Base-by-base conservation (phyloP, 139 green algal species). In the Asterochloris sp. region DNA sequence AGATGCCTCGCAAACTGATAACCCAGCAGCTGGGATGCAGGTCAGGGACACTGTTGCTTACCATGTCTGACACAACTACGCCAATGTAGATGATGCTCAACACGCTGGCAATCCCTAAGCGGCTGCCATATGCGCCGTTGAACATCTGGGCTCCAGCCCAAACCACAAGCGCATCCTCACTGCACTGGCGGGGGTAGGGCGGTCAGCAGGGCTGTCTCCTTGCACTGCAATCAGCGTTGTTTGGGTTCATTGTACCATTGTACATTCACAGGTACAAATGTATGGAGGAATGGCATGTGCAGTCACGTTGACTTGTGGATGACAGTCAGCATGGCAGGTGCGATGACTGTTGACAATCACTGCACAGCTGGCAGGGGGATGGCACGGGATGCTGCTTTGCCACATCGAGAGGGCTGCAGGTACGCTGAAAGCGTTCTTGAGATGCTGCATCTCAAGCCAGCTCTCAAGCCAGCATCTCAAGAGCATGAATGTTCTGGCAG, bases 151-250 rank as follows among this genome's bases (percentile, higher is more conserved):
- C 60, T 13, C 79, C 84, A 13, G 83, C 81, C 84, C 84, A 87
- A 0, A 83, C 75, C 62, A 87, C 84, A 21, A 87, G 62, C 24
- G 84, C 84, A 77, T 87, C 84, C 78, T 87, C 84, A 54, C 84
- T 87, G 69, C 81, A 87, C 76, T 84, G 84, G 28, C 73, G 13
- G n/a, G 19, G 21, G 26, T 60, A 27, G 61, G 4, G 38, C 6
- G 11, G 38, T 54, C 74, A 24, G 47, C 47, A 28, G 24, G n/a
- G 27, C n/a, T 68, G 38, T 69, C 74, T 68, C 12, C 0, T 28
- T 29, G 26, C 28, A 54, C 38, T 54, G 38, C 38, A 54, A 54
- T 54, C 38, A 54, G 38, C 38, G 38, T 54, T n/a, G n/a, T 54
- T 54, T 6, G 2, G 38, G 38, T 54, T 54, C 38, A 54, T 54